These are phyloP conservation scores for Talaromyces sp. DNA, from an alignment of 2,329 filamentous ascomycete genomes.

Conservation along the genomic window DNA sequence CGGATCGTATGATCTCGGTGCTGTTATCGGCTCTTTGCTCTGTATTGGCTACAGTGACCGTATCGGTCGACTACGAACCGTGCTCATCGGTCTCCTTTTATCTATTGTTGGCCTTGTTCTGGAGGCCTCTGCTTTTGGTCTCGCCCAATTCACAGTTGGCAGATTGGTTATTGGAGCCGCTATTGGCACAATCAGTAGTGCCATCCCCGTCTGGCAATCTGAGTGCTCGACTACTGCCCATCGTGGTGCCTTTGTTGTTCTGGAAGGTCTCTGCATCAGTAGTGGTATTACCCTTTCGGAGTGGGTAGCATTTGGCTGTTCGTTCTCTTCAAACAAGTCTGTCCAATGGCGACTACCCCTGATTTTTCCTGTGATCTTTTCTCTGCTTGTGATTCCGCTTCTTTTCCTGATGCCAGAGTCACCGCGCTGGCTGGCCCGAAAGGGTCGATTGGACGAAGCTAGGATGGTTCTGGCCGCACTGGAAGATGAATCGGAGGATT, in stretches of 20 bases:
- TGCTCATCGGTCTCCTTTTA: conserved; percentile 42
- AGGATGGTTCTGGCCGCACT: conserved; percentile 55
- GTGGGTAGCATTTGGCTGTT: conserved; percentile 48
- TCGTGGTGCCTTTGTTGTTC: conserved; percentile 48
- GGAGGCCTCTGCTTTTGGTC: conserved; percentile 46
- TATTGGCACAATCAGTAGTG: conserved; percentile 45
- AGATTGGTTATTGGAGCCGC: conserved; percentile 48
- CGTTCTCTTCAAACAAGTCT: conserved; percentile 34
- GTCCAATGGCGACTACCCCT: conserved; percentile 29
- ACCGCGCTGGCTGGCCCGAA: conserved; percentile 62
- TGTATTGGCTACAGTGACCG: conserved; percentile 48
- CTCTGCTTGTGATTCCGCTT: conserved; percentile 24
- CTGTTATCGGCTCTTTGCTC: conserved; percentile 47
- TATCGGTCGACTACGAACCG: conserved; percentile 48
- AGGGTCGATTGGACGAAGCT: conserved; percentile 65
- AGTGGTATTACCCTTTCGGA: conserved; percentile 45
- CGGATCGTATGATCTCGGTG: conserved; percentile 48
- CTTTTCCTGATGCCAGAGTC: conserved; percentile 55
- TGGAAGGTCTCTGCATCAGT: conserved; percentile 43
- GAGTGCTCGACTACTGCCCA: conserved; percentile 41
- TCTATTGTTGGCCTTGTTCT: conserved; percentile 47
- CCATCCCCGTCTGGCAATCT: conserved; percentile 48
- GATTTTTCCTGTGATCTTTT: conserved; percentile 28
- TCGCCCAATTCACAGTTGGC: conserved; percentile 49
- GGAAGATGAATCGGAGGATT: conserved; percentile 52